phyloP scores from a whole-genome alignment of 257 asterid genomes.

The Gynochthodes officinalis region DNA sequence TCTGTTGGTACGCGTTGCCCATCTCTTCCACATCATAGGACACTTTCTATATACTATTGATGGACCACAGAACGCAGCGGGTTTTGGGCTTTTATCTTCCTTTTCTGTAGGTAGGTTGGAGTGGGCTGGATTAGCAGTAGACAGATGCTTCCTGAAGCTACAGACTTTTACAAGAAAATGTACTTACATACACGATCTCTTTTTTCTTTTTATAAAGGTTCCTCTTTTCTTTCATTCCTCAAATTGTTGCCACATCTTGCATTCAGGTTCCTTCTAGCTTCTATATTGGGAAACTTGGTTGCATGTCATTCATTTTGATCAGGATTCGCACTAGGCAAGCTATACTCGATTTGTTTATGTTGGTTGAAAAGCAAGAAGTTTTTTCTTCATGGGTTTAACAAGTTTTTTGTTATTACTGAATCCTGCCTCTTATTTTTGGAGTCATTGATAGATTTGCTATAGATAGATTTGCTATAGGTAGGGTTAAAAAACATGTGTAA shows the following conservation, averaged over 20 bases:
- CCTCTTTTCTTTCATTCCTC: not conserved
- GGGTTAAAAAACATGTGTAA: not conserved
- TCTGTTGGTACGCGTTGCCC: constrained; percentile 65
- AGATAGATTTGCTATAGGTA: not conserved
- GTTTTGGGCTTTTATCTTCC: not conserved
- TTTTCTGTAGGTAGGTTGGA: not conserved
- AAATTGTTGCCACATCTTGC: not conserved
- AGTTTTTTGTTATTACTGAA: not conserved
- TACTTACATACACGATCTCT: not conserved
- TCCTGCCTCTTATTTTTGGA: not conserved
- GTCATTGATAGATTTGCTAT: not conserved
- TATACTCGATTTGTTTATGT: not conserved
- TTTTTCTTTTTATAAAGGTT: not conserved
- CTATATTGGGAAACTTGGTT: not conserved
- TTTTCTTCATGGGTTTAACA: not conserved
- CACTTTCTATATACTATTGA: constrained; percentile 81
- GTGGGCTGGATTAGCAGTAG: not conserved
- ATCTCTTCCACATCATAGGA: constrained; percentile 82
- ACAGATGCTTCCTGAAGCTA: not conserved
- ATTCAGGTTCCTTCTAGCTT: not conserved
- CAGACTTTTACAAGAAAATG: not conserved
- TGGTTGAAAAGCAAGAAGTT: not conserved
- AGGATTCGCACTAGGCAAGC: not conserved
- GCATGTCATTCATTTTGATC: not conserved
- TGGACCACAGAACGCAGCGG: constrained; percentile 1